Evolutionary conservation across 345 rosid genomes (phyloP), one percentile per base, ranked within the genome.

Genomic region (Aegle marmelos): DNA sequence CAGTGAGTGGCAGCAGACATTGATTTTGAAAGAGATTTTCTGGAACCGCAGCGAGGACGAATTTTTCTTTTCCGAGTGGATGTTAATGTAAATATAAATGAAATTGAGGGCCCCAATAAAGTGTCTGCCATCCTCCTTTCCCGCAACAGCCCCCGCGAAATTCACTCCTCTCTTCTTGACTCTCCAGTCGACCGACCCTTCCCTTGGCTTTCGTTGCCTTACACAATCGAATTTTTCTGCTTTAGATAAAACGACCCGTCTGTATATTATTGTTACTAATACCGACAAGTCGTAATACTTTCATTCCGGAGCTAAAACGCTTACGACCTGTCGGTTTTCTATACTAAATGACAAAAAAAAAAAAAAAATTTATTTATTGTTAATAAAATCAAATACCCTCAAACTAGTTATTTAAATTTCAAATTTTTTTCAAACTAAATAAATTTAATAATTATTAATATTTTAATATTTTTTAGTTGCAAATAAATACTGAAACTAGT

Each of bases 111-210:
- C 37, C 85, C 88, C 79, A 78, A 83, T 80, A 84, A 76, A 65
- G 78, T 22, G 54, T 88, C 95, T 87, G 94, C 94, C 97, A 90
- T 92, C 78, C 83, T 87, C 86, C 87, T 82, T 84, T 83, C 70
- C 24, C 31, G 22, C 64, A 28, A 48, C 78, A 22, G 41, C 53
- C 10, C 8, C 28, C 21, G 33, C 63, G 24, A 22, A 64, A 16
- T 24, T 21, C 21, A 24, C 70, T 63, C 64, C 48, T 5, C 27
- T 31, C 50, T 45, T 45, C 50, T 45, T 41, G 48, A 41, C 48
- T 41, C 48, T 11, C 11, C 48, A 10, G 48, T 41, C 11, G 48
- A 41, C 14, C 50, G 50, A 5, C 1, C 7, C n/a, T 62, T 45
- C 48, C 24, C 34, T 28, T 14, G 1, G 3, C 45, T 17, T 30